A percentile compares a stretch with the other conserved stretches of the same genome.
Conservation (phyloP, 352 stramenopile species). For the Pilasporangium apinafurcum region DNA sequence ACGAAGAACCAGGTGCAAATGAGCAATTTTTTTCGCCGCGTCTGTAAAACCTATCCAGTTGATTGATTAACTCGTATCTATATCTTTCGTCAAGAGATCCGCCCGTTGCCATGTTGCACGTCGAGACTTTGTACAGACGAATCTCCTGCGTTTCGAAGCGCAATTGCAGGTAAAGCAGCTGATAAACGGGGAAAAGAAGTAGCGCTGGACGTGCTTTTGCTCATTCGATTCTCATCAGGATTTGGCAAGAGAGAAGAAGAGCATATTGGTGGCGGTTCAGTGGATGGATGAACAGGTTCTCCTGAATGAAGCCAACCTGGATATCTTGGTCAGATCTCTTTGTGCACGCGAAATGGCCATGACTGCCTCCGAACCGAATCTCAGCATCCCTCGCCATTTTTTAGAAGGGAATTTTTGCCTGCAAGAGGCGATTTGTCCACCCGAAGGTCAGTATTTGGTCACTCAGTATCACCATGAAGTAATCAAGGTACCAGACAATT, state of each 20-base stretch:
- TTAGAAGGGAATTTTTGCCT: constrained; percentile 17
- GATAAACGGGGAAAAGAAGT: too few relatives aligned
- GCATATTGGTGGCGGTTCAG: constrained; percentile 8
- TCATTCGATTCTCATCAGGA: constrained; percentile 4
- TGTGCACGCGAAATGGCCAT: constrained; percentile 23
- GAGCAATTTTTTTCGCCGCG: too few relatives aligned
- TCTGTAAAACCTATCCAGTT: too few relatives aligned
- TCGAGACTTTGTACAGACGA: constrained; percentile 20
- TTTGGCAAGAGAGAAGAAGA: constrained; percentile 2
- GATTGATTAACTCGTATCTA: not conserved
- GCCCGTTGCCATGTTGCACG: not conserved
- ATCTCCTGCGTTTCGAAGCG: constrained; percentile 26
- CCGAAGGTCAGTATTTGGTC: too few relatives aligned
- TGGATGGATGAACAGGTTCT: constrained; percentile 3
- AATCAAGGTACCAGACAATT: too few relatives aligned
- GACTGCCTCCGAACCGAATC: constrained; percentile 9
- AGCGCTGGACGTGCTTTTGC: too few relatives aligned
- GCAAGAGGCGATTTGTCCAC: too few relatives aligned
- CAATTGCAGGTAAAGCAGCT: constrained; percentile 23
- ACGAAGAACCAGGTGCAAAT: constrained; percentile 7
- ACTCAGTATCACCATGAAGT: too few relatives aligned
- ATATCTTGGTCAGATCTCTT: constrained; percentile 13
- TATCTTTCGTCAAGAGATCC: not conserved
- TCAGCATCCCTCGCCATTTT: constrained; percentile 9
- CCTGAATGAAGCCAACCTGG: constrained; percentile 14